phyloP scores from a whole-genome alignment of 768 basidiomycete genomes.

The Hericium coralloides region DNA sequence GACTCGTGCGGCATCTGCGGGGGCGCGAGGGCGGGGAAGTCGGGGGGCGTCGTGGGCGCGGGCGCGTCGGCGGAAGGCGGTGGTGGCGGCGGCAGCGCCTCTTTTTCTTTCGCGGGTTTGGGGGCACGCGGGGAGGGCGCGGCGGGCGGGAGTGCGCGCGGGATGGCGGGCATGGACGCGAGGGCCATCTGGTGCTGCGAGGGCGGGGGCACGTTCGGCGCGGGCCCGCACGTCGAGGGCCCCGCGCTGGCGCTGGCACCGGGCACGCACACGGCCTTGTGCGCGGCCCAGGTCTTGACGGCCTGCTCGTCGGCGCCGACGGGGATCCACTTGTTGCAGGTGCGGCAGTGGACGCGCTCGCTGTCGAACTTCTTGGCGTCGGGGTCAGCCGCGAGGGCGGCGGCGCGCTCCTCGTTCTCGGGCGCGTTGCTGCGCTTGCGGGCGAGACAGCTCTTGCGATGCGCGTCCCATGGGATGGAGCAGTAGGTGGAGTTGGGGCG shows the following conservation, averaged over 20 bases:
- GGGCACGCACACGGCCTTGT: slow-evolving; percentile 48
- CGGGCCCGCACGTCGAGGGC: slow-evolving; percentile 3
- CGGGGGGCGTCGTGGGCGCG: background rate
- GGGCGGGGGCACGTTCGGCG: slow-evolving; percentile 23
- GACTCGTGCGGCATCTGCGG: slow-evolving; percentile 37
- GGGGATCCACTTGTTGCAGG: slow-evolving; percentile 61
- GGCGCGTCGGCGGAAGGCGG: background rate
- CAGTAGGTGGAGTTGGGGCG: slow-evolving; percentile 82
- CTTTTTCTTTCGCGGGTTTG: slow-evolving; percentile 1
- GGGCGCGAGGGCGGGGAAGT: background rate
- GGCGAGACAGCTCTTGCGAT: slow-evolving; percentile 72
- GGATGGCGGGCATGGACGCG: slow-evolving; percentile 21
- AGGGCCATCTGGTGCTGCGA: slow-evolving; percentile 25
- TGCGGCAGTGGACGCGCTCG: slow-evolving; percentile 59
- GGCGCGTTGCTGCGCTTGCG: slow-evolving; percentile 18
- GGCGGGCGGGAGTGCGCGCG: slow-evolving; percentile 6
- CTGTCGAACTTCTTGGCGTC: slow-evolving; percentile 69
- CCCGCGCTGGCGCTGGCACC: slow-evolving; percentile 7
- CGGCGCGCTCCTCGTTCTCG: slow-evolving; percentile 52
- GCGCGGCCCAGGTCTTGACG: slow-evolving; percentile 57
- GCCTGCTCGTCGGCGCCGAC: slow-evolving; percentile 58
- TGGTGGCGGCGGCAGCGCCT: slow-evolving; percentile 2
- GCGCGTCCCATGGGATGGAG: slow-evolving; percentile 84
- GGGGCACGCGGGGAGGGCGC: slow-evolving; percentile 3
- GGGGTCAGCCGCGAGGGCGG: slow-evolving; percentile 52